Conservation (phyloP, 805 yeast species). For the Saccharomycodes ludwigii region DNA sequence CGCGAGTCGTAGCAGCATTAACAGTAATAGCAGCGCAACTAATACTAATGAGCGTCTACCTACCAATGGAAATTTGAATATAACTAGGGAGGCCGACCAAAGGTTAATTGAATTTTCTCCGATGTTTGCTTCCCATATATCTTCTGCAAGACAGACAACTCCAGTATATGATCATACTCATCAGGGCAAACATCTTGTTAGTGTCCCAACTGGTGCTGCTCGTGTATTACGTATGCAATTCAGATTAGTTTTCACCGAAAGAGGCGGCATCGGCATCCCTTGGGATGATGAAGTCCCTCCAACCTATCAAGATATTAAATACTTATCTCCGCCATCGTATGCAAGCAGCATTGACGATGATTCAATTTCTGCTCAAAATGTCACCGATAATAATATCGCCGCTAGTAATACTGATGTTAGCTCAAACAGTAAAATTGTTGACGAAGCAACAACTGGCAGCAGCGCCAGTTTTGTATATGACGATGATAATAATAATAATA, state of each 20-base stretch:
- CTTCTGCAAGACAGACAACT: conserved; percentile 9
- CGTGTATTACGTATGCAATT: conserved; percentile 92
- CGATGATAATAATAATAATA: too few relatives aligned
- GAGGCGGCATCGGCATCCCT: conserved; percentile 91
- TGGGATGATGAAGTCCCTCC: conserved; percentile 99
- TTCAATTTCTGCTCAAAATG: too few relatives aligned
- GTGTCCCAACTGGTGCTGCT: conserved; percentile 90
- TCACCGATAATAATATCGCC: too few relatives aligned
- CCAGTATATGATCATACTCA: conserved; percentile 6
- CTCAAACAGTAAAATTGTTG: too few relatives aligned
- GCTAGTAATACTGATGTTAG: too few relatives aligned
- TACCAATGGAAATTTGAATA: too few relatives aligned
- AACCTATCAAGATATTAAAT: conserved; percentile 71
- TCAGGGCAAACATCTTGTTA: conserved; percentile 25
- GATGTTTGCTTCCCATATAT: conserved; percentile 25
- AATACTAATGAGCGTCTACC: too few relatives aligned
- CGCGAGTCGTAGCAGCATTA: background rate
- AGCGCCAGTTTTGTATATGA: too few relatives aligned
- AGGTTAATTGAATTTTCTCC: conserved; percentile 34
- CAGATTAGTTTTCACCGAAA: conserved; percentile 66
- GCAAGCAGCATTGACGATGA: too few relatives aligned
- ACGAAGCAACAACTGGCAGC: too few relatives aligned
- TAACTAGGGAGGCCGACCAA: conserved; percentile 24
- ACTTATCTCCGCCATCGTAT: conserved; percentile 82
- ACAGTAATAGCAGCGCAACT: conserved; percentile 5